Percentiles rank a stretch among this genome's conserved stretches.
Conservation (phyloP, 2,329 filamentous ascomycete species). For the Neofusicoccum kwambonambiense region DNA sequence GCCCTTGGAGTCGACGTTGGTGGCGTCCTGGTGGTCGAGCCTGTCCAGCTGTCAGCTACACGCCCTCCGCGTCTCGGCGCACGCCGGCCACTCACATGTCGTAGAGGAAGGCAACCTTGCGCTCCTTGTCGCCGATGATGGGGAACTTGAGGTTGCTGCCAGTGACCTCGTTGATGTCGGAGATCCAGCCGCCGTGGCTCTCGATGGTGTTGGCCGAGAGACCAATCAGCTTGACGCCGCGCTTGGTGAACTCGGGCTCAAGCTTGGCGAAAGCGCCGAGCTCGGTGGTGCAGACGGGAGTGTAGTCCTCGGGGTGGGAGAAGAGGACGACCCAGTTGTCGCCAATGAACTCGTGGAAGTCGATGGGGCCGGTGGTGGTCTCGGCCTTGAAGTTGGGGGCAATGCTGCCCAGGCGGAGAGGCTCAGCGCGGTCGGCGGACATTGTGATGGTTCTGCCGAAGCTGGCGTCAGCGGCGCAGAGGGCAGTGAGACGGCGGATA, state of each 20-base stretch:
- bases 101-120: slow-evolving; percentile 49
- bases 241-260: slow-evolving; percentile 81
- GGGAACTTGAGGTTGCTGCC: slow-evolving; percentile 48
- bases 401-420: slow-evolving; percentile 63
- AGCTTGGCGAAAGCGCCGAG: slow-evolving; percentile 90
- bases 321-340: slow-evolving; percentile 80
- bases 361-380: slow-evolving; percentile 73
- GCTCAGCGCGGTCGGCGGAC: slow-evolving; percentile 28
- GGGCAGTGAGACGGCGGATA: not conserved
- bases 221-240: slow-evolving; percentile 87
- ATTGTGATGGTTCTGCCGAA: slow-evolving; percentile 11
- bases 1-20: slow-evolving; percentile 57
- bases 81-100: slow-evolving; percentile 43
- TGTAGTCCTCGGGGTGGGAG: slow-evolving; percentile 85
- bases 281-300: slow-evolving; percentile 93
- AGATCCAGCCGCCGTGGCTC: slow-evolving; percentile 85
- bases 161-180: slow-evolving; percentile 60
- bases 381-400: slow-evolving; percentile 84
- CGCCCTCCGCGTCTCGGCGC: slow-evolving; percentile 29
- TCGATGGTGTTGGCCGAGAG: slow-evolving; percentile 80
- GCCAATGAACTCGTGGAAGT: slow-evolving; percentile 80
- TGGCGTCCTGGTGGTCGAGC: slow-evolving; percentile 55
- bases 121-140: slow-evolving; percentile 51
- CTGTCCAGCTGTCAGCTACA: slow-evolving; percentile 22
- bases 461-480: not conserved